Evolutionary conservation across 768 basidiomycete species (phyloP).

Genomic region (Scleroderma bovista): DNA sequence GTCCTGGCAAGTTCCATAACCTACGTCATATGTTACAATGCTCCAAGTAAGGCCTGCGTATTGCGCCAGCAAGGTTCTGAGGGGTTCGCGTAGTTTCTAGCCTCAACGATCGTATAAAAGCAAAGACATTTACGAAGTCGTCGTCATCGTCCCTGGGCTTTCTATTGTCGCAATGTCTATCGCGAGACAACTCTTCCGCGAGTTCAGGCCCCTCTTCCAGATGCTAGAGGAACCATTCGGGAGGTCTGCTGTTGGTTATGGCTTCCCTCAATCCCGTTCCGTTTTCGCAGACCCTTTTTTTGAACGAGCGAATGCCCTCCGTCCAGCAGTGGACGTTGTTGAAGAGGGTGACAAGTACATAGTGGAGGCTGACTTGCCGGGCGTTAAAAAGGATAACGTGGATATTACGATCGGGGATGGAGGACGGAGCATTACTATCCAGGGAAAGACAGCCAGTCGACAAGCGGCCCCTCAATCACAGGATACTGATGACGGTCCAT

Average conservation of each 20-base stretch:
- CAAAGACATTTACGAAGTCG: background rate
- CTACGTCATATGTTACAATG: background rate
- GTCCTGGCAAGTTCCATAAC: background rate
- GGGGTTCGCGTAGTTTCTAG: background rate
- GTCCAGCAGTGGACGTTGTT: constrained; percentile 62
- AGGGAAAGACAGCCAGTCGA: constrained; percentile 47
- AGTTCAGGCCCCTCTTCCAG: constrained; percentile 71
- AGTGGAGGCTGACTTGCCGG: constrained; percentile 74
- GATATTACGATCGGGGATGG: constrained; percentile 66
- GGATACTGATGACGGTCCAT: constrained; percentile 10
- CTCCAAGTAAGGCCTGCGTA: background rate
- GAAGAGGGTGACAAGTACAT: constrained; percentile 63
- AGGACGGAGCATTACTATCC: constrained; percentile 66
- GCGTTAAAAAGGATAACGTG: constrained; percentile 72
- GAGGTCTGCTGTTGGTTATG: constrained; percentile 16
- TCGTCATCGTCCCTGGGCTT: background rate
- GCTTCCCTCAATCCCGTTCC: constrained; percentile 28
- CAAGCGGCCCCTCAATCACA: constrained; percentile 16
- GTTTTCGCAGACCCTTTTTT: constrained; percentile 50
- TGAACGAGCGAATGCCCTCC: constrained; percentile 23
- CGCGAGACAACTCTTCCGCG: constrained; percentile 57
- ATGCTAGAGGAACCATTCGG: constrained; percentile 68
- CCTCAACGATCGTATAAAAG: background rate
- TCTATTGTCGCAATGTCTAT: constrained; percentile 47
- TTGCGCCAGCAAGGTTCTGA: background rate